Base-by-base conservation (phyloP, 768 basidiomycete species). In the Infundibulicybe gibba region DNA sequence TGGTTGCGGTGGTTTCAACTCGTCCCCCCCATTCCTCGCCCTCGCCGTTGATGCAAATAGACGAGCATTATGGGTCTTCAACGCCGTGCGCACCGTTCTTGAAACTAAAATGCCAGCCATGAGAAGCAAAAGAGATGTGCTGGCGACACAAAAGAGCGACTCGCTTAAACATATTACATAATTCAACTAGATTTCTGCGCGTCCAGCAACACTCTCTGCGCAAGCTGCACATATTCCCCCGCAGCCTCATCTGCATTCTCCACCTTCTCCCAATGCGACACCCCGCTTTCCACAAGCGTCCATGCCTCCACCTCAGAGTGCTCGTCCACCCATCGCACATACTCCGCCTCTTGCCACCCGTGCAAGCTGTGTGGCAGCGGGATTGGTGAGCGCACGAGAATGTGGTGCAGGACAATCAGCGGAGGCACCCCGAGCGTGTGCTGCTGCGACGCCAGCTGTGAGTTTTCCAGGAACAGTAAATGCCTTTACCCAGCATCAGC, bases 321-420 rank as follows among this genome's bases (percentile, higher is more conserved):
- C 61, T 97, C 94, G 49, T 91, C 87, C 11, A 98, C 76, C 94
- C 94, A 99, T 38, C 90, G 81, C 41, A 97, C 90, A 63, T 99
- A 99, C 69, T 98, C 97, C 3, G 87, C 78, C 60, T 97, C 93
- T 48, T 90, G 87, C 95, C 97, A 98, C 0, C 88, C 87, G 59
- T 97, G 93, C 46, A 93, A 64, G 41, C 79, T 76, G 61, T 99
- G 92, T 9, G 97, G 95, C 33, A 98, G 74, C 5, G 87, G 80
- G 45, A 91, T 74, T 0, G 89, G 85, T 2, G 91, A 91, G 9
- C 91, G 84, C 19, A 98, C 94, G 31, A 97, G 75, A 55, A 97
- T 87, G 53, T 97, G 87, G 59, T 98, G 94, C 13, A 97, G 69
- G 13, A 98, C 86, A 54, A 97, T 81, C 16, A 97, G 74, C 5